Evolutionary conservation across 202 grass and related monocot genomes (phyloP), one percentile per base, ranked within the genome.

Genomic region (Zizania palustris): DNA sequence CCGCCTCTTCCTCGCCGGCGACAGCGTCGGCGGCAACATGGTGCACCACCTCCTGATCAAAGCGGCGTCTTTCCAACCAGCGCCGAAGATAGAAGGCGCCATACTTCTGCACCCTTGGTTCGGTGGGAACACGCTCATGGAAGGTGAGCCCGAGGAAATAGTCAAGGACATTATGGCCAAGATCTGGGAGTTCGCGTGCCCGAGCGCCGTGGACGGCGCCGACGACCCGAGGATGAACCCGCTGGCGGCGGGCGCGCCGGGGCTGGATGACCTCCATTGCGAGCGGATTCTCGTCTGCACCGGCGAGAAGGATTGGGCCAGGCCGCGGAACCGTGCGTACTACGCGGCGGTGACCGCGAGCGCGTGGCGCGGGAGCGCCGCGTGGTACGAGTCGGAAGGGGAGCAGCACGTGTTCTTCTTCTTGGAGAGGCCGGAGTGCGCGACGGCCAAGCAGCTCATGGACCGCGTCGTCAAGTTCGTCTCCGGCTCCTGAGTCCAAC

Each of bases 1-100:
- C 43, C 75, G 67, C 78, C 57, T 93, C 67, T 93, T 88, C 71
- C 73, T 93, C 39, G 87, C 87, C 22, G 91, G 91, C 42, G 85
- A 90, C 69, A 93, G 91, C 68, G 87, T 87, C 4, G 87, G 87
- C 39, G 91, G 84, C 28, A 93, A 88, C 60, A 83, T 93, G 0
- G 67, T 74, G n/a, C 87, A 93, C 82, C 62, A 93, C 50, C 34
- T 85, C 53, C 54, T 85, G 35, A 35, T 74, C 11, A 53, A 9
- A 3, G 63, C 71, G 10, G 63, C 84, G 14, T 60, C 81, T 22
- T n/a, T 38, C 65, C 42, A 77, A 53, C 41, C 74, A 37, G 81
- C 80, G 64, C 59, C 56, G 3, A 42, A 59, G 34, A 51, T 93
- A 19, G 84, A 87, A 35, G 84, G 87, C 58, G 35, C 80, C 19